These are phyloP conservation scores for Beauveria rudraprayagi DNA, from an alignment of 2,329 filamentous ascomycete genomes.

Conservation along the genomic window DNA sequence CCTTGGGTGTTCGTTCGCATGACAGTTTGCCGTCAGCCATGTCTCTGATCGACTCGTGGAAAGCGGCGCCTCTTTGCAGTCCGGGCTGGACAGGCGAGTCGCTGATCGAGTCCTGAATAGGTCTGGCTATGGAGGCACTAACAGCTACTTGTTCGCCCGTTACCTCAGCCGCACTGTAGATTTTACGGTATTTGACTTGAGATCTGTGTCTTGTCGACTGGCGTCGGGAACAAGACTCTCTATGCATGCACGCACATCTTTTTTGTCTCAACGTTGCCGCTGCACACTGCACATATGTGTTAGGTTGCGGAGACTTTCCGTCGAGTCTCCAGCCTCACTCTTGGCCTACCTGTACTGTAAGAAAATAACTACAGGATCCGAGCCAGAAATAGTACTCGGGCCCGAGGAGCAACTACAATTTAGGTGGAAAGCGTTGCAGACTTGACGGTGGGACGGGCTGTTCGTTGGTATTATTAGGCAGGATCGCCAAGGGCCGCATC, in stretches of 20 bases:
- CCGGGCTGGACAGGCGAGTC: too few species aligned
- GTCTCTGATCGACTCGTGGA: conserved; percentile 12
- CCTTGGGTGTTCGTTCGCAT: conserved; percentile 3
- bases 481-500: neutral
- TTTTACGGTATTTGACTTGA: neutral
- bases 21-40: conserved; percentile 11
- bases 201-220: neutral
- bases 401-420: too few species aligned
- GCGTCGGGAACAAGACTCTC: neutral
- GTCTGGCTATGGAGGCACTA: too few species aligned
- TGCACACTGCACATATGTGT: neutral
- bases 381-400: too few species aligned
- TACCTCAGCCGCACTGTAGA: neutral
- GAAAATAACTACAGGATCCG: neutral
- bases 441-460: neutral
- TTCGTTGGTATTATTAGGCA: too few species aligned
- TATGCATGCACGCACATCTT: neutral
- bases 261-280: neutral
- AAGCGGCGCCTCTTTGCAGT: neutral
- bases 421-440: neutral
- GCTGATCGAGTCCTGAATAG: too few species aligned
- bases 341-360: too few species aligned
- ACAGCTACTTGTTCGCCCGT: neutral
- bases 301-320: too few species aligned
- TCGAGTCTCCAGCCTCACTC: too few species aligned